A percentile compares a stretch with the other conserved stretches of the same genome.
phyloP scores from a whole-genome alignment of 805 yeast species.

The Candida methanosorbosa region DNA sequence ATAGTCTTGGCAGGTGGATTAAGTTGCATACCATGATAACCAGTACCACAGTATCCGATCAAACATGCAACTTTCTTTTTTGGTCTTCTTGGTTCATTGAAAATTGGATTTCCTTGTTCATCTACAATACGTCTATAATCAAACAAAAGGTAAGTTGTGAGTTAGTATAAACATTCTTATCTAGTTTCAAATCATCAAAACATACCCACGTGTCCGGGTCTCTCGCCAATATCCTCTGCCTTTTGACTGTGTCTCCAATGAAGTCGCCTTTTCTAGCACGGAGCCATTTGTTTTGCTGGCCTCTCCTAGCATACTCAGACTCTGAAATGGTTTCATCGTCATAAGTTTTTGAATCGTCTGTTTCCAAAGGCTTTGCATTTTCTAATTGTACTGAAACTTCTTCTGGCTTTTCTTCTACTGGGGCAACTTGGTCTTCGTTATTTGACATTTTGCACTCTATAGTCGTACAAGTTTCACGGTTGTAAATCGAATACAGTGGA shows the following conservation, averaged over 20 bases:
- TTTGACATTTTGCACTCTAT: no score
- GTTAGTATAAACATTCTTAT: no score
- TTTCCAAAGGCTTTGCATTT: no score
- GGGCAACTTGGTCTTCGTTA: no score
- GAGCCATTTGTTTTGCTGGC: conserved; percentile 11
- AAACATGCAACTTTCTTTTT: conserved; percentile 84
- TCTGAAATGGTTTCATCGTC: conserved; percentile 2
- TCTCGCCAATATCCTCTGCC: conserved; percentile 19
- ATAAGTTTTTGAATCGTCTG: no score
- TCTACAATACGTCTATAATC: conserved; percentile 37
- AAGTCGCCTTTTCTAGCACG: conserved; percentile 19
- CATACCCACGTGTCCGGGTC: conserved; percentile 51
- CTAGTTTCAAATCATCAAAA: no score
- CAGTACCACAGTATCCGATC: conserved; percentile 94
- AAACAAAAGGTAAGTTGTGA: no score
- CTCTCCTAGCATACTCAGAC: conserved; percentile 3
- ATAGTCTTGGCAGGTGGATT: conserved; percentile 86
- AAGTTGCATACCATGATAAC: conserved; percentile 93
- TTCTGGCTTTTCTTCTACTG: no score
- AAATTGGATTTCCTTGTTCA: conserved; percentile 54
- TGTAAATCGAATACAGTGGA: no score
- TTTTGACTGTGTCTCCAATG: conserved; percentile 17
- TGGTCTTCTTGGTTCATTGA: conserved; percentile 57
- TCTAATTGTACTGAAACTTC: no score
- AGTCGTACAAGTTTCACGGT: no score